phyloP scores from a whole-genome alignment of 148 eudicot species.

The Linanthus parryae region DNA sequence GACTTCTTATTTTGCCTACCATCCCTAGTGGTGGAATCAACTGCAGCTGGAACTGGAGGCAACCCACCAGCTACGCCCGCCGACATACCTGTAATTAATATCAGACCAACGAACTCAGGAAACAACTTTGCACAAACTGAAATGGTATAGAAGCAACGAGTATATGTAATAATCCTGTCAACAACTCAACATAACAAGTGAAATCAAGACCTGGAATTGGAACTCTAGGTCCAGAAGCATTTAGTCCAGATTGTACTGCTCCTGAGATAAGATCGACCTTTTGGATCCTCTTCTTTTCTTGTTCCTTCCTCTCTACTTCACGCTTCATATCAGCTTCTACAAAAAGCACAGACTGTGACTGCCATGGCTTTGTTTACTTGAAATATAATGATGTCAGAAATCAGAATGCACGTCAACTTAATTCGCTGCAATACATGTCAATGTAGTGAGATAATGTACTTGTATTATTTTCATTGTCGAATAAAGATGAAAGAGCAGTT shows the following conservation, averaged over 20 bases:
- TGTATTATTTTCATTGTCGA: too few relatives aligned
- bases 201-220: slow-evolving; percentile 50
- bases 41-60: slow-evolving; percentile 31
- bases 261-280: slow-evolving; percentile 71
- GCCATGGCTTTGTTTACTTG: not conserved
- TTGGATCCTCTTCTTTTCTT: slow-evolving; percentile 70
- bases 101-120: slow-evolving; percentile 5
- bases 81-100: slow-evolving; percentile 50
- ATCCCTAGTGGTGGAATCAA: slow-evolving; percentile 43
- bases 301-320: slow-evolving; percentile 83
- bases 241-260: slow-evolving; percentile 46
- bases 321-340: slow-evolving; percentile 81
- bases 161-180: too few relatives aligned
- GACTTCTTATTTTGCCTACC: slow-evolving; percentile 84
- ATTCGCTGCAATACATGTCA: too few relatives aligned
- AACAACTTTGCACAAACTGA: slow-evolving; percentile 5
- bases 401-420: too few relatives aligned
- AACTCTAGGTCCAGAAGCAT: slow-evolving; percentile 46
- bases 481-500: too few relatives aligned
- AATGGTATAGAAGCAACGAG: too few relatives aligned
- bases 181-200: not conserved
- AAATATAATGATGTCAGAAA: not conserved
- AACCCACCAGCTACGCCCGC: slow-evolving; percentile 32
- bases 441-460: too few relatives aligned
- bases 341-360: slow-evolving; percentile 8